A percentile compares a stretch with the other conserved stretches of the same genome.
Evolutionary conservation across 257 asterid species (phyloP).

Genomic region (Ehretia macrophylla): DNA sequence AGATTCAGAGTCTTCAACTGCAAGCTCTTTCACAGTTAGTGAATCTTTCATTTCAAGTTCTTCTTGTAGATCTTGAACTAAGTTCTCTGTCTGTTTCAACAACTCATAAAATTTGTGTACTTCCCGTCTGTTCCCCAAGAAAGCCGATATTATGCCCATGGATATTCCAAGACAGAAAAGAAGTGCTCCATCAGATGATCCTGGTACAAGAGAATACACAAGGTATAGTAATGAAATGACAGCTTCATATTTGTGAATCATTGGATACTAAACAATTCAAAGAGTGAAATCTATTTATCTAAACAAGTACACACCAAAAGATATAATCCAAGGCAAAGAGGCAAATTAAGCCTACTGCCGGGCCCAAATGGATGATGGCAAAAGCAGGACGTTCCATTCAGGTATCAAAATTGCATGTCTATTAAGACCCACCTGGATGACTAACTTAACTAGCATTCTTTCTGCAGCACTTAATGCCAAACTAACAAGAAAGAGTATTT

Average conservation of each 20-base stretch:
- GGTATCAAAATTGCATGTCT: too few relatives aligned
- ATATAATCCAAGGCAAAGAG: too few relatives aligned
- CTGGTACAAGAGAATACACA: constrained; percentile 42
- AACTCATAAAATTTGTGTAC: constrained; percentile 45
- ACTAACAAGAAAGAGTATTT: too few relatives aligned
- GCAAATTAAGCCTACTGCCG: too few relatives aligned
- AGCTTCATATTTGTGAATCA: neutral
- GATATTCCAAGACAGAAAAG: constrained; percentile 68
- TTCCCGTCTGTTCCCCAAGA: constrained; percentile 51
- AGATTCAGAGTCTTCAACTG: constrained; percentile 52
- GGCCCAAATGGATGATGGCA: too few relatives aligned
- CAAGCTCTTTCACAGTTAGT: constrained; percentile 75
- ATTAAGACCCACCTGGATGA: too few relatives aligned
- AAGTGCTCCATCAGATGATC: constrained; percentile 39
- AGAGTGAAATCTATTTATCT: too few relatives aligned
- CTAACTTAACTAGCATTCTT: too few relatives aligned
- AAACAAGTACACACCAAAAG: too few relatives aligned
- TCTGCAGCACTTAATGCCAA: too few relatives aligned
- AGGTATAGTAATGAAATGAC: constrained; percentile 9
- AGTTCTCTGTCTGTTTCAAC: constrained; percentile 64
- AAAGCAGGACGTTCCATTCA: too few relatives aligned
- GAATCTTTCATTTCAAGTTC: constrained; percentile 93
- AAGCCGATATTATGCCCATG: constrained; percentile 57
- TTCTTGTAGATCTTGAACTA: constrained; percentile 90
- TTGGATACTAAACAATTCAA: neutral